phyloP scores from a whole-genome alignment of 2,329 filamentous ascomycete genomes.

The Botrytis tulipae region DNA sequence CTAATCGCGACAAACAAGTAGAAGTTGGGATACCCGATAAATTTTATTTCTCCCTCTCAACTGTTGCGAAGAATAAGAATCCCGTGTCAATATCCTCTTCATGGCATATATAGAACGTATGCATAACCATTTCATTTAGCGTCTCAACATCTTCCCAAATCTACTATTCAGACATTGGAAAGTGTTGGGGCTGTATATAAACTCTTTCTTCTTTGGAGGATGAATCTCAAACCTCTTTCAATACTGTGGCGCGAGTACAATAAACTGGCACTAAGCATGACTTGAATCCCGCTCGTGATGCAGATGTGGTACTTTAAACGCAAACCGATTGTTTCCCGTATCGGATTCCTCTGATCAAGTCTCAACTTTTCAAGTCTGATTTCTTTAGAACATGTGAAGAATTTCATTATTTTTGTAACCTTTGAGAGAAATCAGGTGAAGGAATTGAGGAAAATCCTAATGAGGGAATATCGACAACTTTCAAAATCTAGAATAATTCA shows the following conservation, averaged over 20 bases:
- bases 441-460: neutral
- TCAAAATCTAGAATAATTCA: neutral
- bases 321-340: neutral
- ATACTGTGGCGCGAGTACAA: neutral
- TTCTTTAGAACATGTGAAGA: neutral
- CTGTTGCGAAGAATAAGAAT: too few species aligned
- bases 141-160: too few species aligned
- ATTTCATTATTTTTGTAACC: neutral
- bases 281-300: neutral
- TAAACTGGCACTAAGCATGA: neutral
- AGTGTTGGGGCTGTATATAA: too few species aligned
- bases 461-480: neutral
- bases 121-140: too few species aligned
- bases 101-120: too few species aligned
- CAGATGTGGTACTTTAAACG: neutral
- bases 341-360: neutral
- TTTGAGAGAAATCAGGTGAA: neutral
- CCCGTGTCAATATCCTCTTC: too few species aligned
- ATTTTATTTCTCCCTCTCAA: too few species aligned
- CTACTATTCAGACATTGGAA: too few species aligned
- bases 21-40: too few species aligned
- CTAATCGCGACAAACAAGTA: too few species aligned
- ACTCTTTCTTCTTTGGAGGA: too few species aligned
- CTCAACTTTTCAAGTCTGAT: neutral
- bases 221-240: fast-evolving